Conservation (phyloP, 306 rosid genomes). For the Dryas octopetala region DNA sequence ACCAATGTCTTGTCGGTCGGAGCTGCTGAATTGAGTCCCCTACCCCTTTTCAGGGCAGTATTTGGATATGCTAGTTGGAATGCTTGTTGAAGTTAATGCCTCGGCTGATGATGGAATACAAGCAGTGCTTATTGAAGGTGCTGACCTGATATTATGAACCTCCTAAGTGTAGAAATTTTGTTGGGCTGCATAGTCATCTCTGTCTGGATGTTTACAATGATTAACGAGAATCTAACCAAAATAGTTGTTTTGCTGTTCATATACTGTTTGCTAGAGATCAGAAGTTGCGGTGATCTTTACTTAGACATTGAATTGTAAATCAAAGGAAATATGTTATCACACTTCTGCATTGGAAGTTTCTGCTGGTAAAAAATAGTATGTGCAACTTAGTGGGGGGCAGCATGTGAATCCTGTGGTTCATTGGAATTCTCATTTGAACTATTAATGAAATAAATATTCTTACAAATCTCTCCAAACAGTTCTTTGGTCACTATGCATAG, state of each 20-base stretch:
- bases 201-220: constrained; percentile 3
- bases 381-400: no score
- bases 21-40: constrained; percentile 2
- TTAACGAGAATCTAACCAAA: neutral
- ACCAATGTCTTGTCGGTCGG: neutral
- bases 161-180: neutral
- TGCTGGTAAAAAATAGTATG: neutral
- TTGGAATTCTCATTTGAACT: neutral
- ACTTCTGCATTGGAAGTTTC: neutral
- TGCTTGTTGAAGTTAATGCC: neutral
- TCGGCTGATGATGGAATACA: neutral
- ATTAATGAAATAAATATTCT: neutral
- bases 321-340: neutral
- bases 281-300: neutral
- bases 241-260: neutral
- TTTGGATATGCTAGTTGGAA: constrained; percentile 4
- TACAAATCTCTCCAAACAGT: no score
- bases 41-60: neutral
- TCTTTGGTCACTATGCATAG: neutral
- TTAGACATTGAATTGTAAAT: neutral
- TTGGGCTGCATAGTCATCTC: neutral
- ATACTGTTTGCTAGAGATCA: no score
- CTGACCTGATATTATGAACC: neutral
- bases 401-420: no score
- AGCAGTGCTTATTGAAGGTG: neutral